Evolutionary conservation across 352 stramenopile genomes (phyloP).

Genomic region (Pseudoperonospora humuli): DNA sequence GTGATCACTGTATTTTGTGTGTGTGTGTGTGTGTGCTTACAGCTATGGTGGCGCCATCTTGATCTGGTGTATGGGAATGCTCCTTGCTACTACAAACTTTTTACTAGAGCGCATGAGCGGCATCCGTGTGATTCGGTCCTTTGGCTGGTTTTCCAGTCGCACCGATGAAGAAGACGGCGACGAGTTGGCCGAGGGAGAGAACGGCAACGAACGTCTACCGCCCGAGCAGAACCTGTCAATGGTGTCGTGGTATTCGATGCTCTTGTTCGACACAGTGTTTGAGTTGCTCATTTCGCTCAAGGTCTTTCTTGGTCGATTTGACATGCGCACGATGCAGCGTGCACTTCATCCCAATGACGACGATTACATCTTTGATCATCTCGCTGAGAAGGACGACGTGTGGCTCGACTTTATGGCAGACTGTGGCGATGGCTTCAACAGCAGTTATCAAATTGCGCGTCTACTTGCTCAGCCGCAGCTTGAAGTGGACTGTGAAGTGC

Average conservation of each 20-base stretch:
- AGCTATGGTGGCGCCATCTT: conserved; percentile 74
- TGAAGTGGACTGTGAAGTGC: conserved; percentile 53
- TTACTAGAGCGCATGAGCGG: conserved; percentile 74
- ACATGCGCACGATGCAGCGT: conserved; percentile 88
- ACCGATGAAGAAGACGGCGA: conserved; percentile 43
- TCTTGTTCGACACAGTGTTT: conserved; percentile 88
- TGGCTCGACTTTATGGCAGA: conserved; percentile 94
- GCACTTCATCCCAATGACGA: conserved; percentile 66
- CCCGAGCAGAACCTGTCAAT: conserved; percentile 80
- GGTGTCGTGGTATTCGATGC: conserved; percentile 93
- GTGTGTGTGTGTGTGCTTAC: not conserved
- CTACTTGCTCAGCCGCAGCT: conserved; percentile 86
- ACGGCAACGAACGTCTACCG: conserved; percentile 52
- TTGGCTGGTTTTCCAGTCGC: conserved; percentile 56
- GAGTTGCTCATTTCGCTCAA: conserved; percentile 90
- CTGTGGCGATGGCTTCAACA: conserved; percentile 91
- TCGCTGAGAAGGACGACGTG: conserved; percentile 66
- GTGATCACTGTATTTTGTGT: not conserved
- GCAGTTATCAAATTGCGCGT: conserved; percentile 88
- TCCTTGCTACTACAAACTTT: conserved; percentile 79
- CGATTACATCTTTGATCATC: conserved; percentile 79
- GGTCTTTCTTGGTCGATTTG: conserved; percentile 88
- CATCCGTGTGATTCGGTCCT: conserved; percentile 65
- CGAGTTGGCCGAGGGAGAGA: conserved; percentile 30
- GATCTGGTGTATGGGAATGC: conserved; percentile 80